These are phyloP conservation scores for Linnemannia hyalina DNA, from an alignment of 192 early-diverging fungal species.

Conservation along the genomic window DNA sequence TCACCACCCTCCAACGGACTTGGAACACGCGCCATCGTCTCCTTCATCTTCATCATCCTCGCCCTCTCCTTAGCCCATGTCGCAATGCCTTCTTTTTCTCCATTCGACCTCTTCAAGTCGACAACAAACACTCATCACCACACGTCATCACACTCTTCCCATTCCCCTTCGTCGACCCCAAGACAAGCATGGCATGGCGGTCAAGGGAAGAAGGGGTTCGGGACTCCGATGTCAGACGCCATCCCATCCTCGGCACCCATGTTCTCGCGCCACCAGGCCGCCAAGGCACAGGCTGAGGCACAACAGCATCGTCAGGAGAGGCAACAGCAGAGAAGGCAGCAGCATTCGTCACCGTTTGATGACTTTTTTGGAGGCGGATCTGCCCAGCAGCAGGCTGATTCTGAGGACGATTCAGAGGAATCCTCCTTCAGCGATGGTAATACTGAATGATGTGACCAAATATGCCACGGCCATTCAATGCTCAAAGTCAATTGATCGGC, in stretches of 20 bases:
- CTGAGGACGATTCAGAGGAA: not conserved
- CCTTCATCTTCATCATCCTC: not conserved
- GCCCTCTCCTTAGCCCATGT: not conserved
- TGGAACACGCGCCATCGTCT: constrained; percentile 1
- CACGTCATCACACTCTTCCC: not conserved
- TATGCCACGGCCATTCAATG: no score
- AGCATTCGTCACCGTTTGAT: constrained; percentile 22
- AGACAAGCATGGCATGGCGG: not conserved
- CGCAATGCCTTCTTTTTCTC: not conserved
- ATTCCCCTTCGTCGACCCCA: not conserved
- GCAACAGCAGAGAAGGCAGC: not conserved
- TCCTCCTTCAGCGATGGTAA: not conserved
- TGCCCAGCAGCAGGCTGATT: not conserved
- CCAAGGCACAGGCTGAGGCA: not conserved
- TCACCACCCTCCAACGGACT: not conserved
- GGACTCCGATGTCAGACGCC: not conserved
- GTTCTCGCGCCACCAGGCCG: constrained; percentile 2
- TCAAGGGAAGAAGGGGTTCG: not conserved
- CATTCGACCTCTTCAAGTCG: not conserved
- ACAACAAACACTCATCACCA: not conserved
- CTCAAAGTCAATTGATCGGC: no score
- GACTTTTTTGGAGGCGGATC: constrained; percentile 30
- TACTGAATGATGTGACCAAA: not conserved
- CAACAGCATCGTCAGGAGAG: constrained; percentile 9
- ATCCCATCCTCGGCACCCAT: constrained; percentile 11